phyloP scores from a whole-genome alignment of 169 alveolate species.

The Plasmodium gallinaceum region DNA sequence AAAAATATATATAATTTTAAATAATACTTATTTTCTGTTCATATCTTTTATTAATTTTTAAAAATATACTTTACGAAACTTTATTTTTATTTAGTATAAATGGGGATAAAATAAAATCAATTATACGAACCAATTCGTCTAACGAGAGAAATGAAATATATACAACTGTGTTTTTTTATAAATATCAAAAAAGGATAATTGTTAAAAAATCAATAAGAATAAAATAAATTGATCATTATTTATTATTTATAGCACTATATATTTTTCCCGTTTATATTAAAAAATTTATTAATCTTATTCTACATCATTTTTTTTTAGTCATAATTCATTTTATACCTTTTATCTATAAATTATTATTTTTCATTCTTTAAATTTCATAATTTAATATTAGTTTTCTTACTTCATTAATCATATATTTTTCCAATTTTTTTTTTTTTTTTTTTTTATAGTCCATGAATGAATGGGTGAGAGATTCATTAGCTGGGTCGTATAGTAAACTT shows the following conservation, averaged over 20 bases:
- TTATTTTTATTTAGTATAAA: slow-evolving; percentile 10
- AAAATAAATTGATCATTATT: neutral
- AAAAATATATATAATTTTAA: neutral
- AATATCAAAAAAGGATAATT: slow-evolving; percentile 35
- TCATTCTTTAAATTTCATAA: too few species aligned
- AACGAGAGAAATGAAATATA: slow-evolving; percentile 40
- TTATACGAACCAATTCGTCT: slow-evolving; percentile 41
- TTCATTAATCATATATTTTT: too few species aligned
- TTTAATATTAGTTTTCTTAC: too few species aligned
- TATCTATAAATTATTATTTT: neutral
- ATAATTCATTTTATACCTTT: neutral
- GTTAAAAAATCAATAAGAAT: slow-evolving; percentile 9
- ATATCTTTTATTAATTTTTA: neutral
- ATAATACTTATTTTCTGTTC: neutral
- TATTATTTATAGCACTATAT: neutral
- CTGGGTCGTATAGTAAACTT: slow-evolving; percentile 21
- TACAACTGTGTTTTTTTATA: slow-evolving; percentile 56
- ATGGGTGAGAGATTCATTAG: slow-evolving; percentile 41
- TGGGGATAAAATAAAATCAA: slow-evolving; percentile 48
- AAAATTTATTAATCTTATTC: neutral
- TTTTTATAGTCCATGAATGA: slow-evolving; percentile 37
- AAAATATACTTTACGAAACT: neutral
- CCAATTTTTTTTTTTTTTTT: neutral
- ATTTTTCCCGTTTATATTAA: neutral
- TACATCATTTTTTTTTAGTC: neutral